phyloP scores from a whole-genome alignment of 2,329 filamentous ascomycete species.

The Domatiomyces globalis region DNA sequence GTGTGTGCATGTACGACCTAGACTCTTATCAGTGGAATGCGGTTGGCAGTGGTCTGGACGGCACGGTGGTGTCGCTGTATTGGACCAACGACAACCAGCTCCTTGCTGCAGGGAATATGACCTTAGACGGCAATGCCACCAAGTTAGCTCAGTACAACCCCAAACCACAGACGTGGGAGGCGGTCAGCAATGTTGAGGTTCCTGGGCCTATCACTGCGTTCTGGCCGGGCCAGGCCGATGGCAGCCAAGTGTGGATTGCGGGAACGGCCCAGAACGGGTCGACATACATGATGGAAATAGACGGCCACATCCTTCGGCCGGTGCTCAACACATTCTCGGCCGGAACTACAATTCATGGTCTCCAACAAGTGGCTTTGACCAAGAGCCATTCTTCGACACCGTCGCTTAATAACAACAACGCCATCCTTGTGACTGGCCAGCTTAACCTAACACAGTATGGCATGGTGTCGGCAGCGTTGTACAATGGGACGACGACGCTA shows the following conservation, averaged over 20 bases:
- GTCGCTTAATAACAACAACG: slow-evolving; percentile 52
- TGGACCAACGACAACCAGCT: slow-evolving; percentile 63
- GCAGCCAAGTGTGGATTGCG: slow-evolving; percentile 65
- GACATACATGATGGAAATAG: slow-evolving; percentile 68
- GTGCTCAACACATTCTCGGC: slow-evolving; percentile 49
- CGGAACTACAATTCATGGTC: slow-evolving; percentile 56
- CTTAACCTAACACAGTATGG: slow-evolving; percentile 64
- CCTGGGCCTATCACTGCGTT: slow-evolving; percentile 70
- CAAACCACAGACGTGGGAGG: slow-evolving; percentile 51
- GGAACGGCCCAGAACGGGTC: slow-evolving; percentile 56
- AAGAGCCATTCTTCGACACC: slow-evolving; percentile 50
- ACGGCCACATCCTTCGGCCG: slow-evolving; percentile 56
- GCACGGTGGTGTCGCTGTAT: slow-evolving; percentile 55
- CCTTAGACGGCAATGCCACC: slow-evolving; percentile 48
- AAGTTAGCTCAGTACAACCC: slow-evolving; percentile 62
- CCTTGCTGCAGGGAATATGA: slow-evolving; percentile 64
- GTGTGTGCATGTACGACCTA: slow-evolving; percentile 66
- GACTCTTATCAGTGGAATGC: slow-evolving; percentile 61
- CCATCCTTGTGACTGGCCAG: slow-evolving; percentile 71
- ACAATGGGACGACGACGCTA: slow-evolving; percentile 62
- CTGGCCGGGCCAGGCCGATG: slow-evolving; percentile 56
- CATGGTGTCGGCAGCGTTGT: slow-evolving; percentile 71
- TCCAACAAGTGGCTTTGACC: slow-evolving; percentile 67
- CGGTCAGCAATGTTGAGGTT: slow-evolving; percentile 47
- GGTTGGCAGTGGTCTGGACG: slow-evolving; percentile 57